phyloP scores from a whole-genome alignment of 169 alveolate species.

The Toxoplasma gondii region DNA sequence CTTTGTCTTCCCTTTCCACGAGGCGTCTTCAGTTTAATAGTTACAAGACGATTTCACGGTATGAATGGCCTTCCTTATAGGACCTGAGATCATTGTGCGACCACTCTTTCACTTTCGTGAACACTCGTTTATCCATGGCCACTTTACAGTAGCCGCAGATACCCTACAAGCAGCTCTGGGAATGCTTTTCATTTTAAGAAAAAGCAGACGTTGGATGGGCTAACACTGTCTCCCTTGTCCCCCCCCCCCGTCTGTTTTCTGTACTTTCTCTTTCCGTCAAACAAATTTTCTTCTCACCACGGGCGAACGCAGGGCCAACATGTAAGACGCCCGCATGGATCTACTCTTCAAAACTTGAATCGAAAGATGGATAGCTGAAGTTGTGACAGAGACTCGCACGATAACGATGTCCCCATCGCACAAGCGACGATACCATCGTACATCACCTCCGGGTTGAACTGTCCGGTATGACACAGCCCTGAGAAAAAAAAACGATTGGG shows the following conservation, averaged over 20 bases:
- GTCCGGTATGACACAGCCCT: background rate
- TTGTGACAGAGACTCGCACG: background rate
- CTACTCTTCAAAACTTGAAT: background rate
- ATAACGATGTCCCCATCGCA: background rate
- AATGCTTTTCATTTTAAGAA: too few species aligned
- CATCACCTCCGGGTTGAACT: background rate
- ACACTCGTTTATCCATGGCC: too few species aligned
- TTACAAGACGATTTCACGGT: too few species aligned
- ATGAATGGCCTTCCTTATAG: too few species aligned
- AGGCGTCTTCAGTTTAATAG: too few species aligned
- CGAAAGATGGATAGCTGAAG: background rate
- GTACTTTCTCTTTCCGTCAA: background rate
- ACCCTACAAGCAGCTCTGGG: too few species aligned
- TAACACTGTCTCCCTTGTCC: too few species aligned
- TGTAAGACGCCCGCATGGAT: background rate
- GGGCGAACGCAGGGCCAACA: background rate
- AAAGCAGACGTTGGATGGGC: too few species aligned
- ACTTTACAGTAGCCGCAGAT: too few species aligned
- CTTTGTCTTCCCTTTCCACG: too few species aligned
- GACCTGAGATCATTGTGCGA: too few species aligned
- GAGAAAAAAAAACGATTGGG: background rate
- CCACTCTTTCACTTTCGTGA: too few species aligned
- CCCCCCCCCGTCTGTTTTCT: background rate
- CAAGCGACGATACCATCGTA: background rate
- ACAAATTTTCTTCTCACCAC: background rate